phyloP scores from a whole-genome alignment of 345 rosid genomes.

The Alliaria petiolata region DNA sequence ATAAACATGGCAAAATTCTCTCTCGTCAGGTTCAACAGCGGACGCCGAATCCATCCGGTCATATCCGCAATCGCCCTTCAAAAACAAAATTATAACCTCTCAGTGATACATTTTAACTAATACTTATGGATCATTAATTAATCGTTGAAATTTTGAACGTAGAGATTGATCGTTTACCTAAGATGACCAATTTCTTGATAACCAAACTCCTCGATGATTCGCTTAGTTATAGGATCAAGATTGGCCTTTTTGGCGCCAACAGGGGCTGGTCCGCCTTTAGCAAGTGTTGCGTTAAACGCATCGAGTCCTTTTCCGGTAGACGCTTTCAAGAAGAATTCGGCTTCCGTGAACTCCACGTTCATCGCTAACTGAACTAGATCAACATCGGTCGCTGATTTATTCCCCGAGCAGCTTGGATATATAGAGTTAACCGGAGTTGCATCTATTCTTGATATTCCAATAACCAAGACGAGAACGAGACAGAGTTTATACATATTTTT shows the following conservation, averaged over 20 bases:
- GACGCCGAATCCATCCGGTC: conserved; percentile 58
- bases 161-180: conserved; percentile 34
- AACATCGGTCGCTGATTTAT: conserved; percentile 34
- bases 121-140: background rate
- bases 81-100: background rate
- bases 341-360: conserved; percentile 63
- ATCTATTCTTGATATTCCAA: background rate
- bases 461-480: conserved; percentile 8
- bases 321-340: conserved; percentile 52
- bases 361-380: conserved; percentile 49
- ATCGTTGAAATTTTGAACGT: background rate
- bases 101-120: background rate
- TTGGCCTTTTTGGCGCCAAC: conserved; percentile 48
- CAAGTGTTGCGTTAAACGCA: conserved; percentile 31
- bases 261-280: conserved; percentile 61
- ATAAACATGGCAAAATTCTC: conserved; percentile 42
- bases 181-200: conserved; percentile 73
- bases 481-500: conserved; percentile 11
- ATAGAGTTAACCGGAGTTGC: background rate
- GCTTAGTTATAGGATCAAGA: conserved; percentile 40
- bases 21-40: conserved; percentile 45
- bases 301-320: conserved; percentile 60
- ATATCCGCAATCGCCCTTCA: conserved; percentile 51
- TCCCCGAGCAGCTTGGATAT: conserved; percentile 7
- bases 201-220: conserved; percentile 56